Conservation (phyloP, 305 asterid genomes). For the Caryopteris hybrid region DNA sequence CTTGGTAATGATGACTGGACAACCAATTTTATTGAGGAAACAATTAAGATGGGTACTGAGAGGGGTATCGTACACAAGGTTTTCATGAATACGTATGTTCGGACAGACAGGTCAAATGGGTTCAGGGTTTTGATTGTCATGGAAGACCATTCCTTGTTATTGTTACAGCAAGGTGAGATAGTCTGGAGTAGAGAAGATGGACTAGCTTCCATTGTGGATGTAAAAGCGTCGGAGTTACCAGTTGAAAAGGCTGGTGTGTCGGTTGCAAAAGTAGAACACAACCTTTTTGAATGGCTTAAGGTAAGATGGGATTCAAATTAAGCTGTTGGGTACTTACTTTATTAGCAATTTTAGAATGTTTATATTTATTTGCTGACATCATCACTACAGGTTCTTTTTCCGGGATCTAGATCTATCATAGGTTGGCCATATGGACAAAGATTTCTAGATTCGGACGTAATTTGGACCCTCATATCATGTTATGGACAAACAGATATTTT, state of each 20-base stretch:
- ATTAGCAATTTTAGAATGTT: neutral
- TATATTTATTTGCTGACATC: constrained; percentile 1
- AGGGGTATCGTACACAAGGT: constrained; percentile 78
- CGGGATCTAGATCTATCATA: constrained; percentile 10
- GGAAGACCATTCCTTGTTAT: constrained; percentile 88
- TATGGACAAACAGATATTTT: neutral
- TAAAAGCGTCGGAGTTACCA: constrained; percentile 81
- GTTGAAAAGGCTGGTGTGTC: constrained; percentile 87
- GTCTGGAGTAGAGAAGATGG: constrained; percentile 99
- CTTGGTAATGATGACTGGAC: constrained; percentile 53
- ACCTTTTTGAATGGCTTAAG: constrained; percentile 93
- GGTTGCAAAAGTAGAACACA: constrained; percentile 92
- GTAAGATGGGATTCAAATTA: constrained; percentile 37
- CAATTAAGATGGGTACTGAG: constrained; percentile 54
- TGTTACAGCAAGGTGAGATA: constrained; percentile 83
- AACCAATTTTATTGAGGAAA: constrained; percentile 61
- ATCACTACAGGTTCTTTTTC: neutral
- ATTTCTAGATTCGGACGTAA: neutral
- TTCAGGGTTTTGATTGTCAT: constrained; percentile 91
- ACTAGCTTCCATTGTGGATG: constrained; percentile 86
- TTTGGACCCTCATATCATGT: constrained; percentile 1
- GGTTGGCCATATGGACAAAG: neutral
- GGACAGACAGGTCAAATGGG: constrained; percentile 84
- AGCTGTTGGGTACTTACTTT: neutral
- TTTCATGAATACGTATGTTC: constrained; percentile 77